Evolutionary conservation across 371 early-diverging fungal species (phyloP).

Genomic region (Nematocida sp.): DNA sequence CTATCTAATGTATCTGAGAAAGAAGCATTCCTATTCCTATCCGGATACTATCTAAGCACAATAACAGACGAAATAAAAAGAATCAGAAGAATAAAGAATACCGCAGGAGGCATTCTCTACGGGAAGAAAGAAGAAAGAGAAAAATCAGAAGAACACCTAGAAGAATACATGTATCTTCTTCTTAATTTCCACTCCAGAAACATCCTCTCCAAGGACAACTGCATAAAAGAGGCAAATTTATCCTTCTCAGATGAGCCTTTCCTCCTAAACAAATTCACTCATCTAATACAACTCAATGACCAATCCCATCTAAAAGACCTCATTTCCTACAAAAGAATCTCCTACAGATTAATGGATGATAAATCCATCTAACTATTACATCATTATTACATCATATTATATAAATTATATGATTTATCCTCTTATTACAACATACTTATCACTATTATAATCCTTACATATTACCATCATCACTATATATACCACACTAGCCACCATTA

Average conservation of each 20-base stretch:
- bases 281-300: conserved; percentile 40
- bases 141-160: conserved; percentile 48
- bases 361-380: too few relatives aligned
- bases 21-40: conserved; percentile 32
- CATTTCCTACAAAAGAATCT: conserved; percentile 40
- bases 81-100: conserved; percentile 43
- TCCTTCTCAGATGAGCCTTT: conserved; percentile 44
- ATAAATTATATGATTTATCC: too few relatives aligned
- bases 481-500: too few relatives aligned
- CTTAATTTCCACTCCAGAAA: conserved; percentile 25
- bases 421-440: too few relatives aligned
- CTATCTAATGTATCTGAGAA: conserved; percentile 38
- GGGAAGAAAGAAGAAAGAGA: conserved; percentile 48
- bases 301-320: conserved; percentile 21
- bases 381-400: too few relatives aligned
- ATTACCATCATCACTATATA: too few relatives aligned
- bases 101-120: conserved; percentile 40
- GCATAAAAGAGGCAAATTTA: conserved; percentile 40
- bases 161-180: conserved; percentile 49
- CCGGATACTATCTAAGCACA: conserved; percentile 34
- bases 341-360: conserved; percentile 16
- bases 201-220: conserved; percentile 29
- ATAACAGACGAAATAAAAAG: conserved; percentile 47
- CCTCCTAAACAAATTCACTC: conserved; percentile 41
- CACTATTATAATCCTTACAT: too few relatives aligned